phyloP scores from a whole-genome alignment of 164 flowering plant genomes.

The Aristolochia contorta region DNA sequence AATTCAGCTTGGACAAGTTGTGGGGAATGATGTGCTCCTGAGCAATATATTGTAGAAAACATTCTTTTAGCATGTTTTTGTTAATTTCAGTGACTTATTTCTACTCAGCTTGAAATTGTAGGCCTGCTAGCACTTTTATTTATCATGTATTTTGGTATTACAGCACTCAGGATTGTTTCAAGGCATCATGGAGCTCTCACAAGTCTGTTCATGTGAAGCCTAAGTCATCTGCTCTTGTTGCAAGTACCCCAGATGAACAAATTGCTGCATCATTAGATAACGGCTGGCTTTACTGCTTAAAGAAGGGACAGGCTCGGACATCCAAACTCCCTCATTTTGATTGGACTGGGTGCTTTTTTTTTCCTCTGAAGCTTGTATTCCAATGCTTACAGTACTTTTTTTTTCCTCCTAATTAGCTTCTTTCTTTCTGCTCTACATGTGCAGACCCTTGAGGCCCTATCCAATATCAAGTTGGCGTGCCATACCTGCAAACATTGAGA shows the following conservation, averaged over 20 bases:
- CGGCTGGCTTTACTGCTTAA: slow-evolving; percentile 83
- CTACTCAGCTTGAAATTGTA: too few relatives aligned
- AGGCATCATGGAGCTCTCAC: slow-evolving; percentile 90
- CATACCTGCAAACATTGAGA: slow-evolving; percentile 66
- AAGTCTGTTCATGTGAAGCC: slow-evolving; percentile 76
- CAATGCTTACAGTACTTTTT: not conserved
- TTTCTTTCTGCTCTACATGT: not conserved
- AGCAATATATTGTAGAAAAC: too few relatives aligned
- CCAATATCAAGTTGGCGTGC: slow-evolving; percentile 65
- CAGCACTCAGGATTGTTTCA: slow-evolving; percentile 97
- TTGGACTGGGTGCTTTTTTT: slow-evolving; percentile 80
- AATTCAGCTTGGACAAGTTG: not conserved
- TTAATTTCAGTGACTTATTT: too few relatives aligned
- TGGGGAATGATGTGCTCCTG: too few relatives aligned
- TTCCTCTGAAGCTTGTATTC: not conserved
- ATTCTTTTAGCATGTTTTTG: not conserved
- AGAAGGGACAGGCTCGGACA: slow-evolving; percentile 76
- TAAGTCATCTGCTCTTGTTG: slow-evolving; percentile 28
- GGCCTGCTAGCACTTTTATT: not conserved
- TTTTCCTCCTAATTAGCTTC: not conserved
- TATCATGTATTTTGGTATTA: slow-evolving; percentile 1
- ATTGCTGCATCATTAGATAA: slow-evolving; percentile 29
- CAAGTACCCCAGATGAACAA: slow-evolving; percentile 25
- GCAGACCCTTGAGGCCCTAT: slow-evolving; percentile 66
- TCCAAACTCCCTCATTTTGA: slow-evolving; percentile 71